These are phyloP conservation scores for Cyberlindnera mississippiensis DNA, from an alignment of 805 yeast species.

Conservation along the genomic window DNA sequence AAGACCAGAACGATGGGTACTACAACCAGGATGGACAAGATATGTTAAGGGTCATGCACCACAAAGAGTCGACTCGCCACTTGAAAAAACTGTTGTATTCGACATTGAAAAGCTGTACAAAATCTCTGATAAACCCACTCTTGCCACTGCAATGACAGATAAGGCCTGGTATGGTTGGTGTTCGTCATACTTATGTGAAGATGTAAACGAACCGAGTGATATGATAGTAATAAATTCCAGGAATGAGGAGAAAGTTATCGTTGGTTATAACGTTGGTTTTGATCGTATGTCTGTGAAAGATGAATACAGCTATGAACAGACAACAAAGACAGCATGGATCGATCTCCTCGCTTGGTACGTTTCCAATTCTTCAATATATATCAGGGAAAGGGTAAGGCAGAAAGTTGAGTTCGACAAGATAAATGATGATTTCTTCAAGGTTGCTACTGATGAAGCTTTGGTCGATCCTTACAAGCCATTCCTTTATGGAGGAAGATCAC, in stretches of 20 bases:
- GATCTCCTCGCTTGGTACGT: slow-evolving; percentile 87
- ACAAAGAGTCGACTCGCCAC: slow-evolving; percentile 5
- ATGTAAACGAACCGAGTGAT: slow-evolving; percentile 39
- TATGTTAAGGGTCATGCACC: slow-evolving; percentile 3
- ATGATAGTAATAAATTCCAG: slow-evolving; percentile 53
- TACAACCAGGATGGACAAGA: slow-evolving; percentile 12
- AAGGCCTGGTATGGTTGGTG: slow-evolving; percentile 92
- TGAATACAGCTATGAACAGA: slow-evolving; percentile 57
- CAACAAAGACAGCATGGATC: slow-evolving; percentile 65
- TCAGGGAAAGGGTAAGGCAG: background rate
- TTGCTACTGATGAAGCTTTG: background rate
- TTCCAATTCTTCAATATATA: slow-evolving; percentile 4
- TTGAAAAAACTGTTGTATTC: slow-evolving; percentile 7
- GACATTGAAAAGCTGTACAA: slow-evolving; percentile 12
- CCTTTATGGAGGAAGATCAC: background rate
- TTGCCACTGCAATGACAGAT: slow-evolving; percentile 74
- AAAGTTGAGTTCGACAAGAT: background rate
- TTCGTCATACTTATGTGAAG: slow-evolving; percentile 68
- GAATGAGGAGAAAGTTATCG: slow-evolving; percentile 46
- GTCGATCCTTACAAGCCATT: background rate
- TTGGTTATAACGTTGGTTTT: slow-evolving; percentile 84
- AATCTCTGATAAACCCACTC: slow-evolving; percentile 46
- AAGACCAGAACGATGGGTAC: slow-evolving; percentile 5
- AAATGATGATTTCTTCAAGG: slow-evolving; percentile 3
- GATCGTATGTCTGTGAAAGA: slow-evolving; percentile 80